These are phyloP conservation scores for Lentithecium fluviatile DNA, from an alignment of 495 filamentous ascomycete genomes.

Conservation along the genomic window DNA sequence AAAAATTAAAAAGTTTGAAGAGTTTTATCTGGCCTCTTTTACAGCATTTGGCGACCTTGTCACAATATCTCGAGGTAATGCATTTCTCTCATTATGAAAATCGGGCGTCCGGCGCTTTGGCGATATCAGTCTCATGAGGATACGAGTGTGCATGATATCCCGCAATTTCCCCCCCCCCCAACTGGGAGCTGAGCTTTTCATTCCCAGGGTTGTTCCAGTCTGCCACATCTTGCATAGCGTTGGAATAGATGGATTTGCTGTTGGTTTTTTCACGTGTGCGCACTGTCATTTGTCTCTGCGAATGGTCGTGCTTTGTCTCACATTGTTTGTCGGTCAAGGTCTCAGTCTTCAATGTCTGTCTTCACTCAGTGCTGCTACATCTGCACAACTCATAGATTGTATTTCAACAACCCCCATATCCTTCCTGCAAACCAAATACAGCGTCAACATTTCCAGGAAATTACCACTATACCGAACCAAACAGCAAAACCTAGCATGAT, in stretches of 20 bases:
- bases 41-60: too few relatives aligned
- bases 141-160: conserved; percentile 40
- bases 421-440: neutral
- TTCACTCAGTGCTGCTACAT: neutral
- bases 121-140: conserved; percentile 36
- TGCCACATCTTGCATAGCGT: conserved; percentile 30
- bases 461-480: neutral
- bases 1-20: too few relatives aligned
- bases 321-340: too few relatives aligned
- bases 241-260: conserved; percentile 12
- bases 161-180: conserved; percentile 1
- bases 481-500: neutral
- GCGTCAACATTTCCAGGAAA: neutral
- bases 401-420: too few relatives aligned
- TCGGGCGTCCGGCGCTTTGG: neutral
- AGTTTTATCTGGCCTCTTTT: too few relatives aligned
- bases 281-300: too few relatives aligned
- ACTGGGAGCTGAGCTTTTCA: neutral
- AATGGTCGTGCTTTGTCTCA: too few relatives aligned
- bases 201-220: too few relatives aligned
- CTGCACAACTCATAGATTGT: neutral
- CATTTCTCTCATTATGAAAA: conserved; percentile 6
- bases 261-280: too few relatives aligned
- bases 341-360: neutral
- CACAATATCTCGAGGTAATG: too few relatives aligned